Conservation (phyloP, 2,329 filamentous ascomycete genomes). For the Cordyceps javanica region DNA sequence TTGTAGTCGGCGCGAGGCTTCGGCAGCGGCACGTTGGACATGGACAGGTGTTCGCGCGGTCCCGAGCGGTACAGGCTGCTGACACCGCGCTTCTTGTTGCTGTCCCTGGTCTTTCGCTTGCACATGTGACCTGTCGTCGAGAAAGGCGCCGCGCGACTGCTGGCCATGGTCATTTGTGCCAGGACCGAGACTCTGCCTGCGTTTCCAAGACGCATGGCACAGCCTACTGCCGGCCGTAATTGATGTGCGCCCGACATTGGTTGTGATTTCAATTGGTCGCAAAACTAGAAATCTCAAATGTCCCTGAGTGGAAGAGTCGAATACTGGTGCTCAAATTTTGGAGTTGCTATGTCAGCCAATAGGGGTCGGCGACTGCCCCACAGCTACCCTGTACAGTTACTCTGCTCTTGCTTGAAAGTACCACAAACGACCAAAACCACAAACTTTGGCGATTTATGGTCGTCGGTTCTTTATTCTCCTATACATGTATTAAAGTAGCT, state of each 20-base stretch:
- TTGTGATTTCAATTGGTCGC: neutral
- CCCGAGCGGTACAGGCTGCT: constrained; percentile 76
- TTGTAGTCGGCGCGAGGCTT: constrained; percentile 58
- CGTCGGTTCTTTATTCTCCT: too few species aligned
- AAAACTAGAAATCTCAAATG: neutral
- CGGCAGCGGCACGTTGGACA: constrained; percentile 67
- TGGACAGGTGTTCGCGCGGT: constrained; percentile 64
- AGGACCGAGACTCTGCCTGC: neutral
- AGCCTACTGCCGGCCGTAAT: constrained; percentile 3
- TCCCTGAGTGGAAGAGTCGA: constrained; percentile 3
- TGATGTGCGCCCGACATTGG: constrained; percentile 10
- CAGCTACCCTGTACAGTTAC: constrained; percentile 2
- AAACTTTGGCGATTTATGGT: too few species aligned
- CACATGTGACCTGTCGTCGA: constrained; percentile 49
- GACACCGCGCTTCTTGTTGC: constrained; percentile 73
- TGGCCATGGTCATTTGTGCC: neutral
- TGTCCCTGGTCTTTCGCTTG: constrained; percentile 57
- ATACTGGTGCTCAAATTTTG: constrained; percentile 7
- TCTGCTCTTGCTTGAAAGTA: neutral
- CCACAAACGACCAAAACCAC: too few species aligned
- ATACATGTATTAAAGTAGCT: too few species aligned
- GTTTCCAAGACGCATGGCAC: constrained; percentile 7
- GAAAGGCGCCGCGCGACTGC: constrained; percentile 29
- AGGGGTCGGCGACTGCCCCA: neutral
- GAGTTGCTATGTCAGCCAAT: constrained; percentile 3